Evolutionary conservation across 768 basidiomycete genomes (phyloP).

Genomic region (Russula olivacea): DNA sequence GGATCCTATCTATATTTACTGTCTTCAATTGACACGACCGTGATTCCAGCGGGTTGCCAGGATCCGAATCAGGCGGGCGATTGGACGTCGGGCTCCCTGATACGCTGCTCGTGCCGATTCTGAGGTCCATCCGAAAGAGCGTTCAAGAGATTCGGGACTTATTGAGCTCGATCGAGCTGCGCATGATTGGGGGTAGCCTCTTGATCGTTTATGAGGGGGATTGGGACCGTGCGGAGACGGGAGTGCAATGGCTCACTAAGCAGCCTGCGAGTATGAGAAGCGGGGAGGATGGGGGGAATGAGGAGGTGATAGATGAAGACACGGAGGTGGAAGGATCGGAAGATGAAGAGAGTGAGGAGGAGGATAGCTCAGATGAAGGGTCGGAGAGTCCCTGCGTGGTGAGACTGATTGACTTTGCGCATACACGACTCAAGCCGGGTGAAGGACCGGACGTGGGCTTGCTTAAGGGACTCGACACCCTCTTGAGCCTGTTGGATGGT

Average conservation of each 20-base stretch:
- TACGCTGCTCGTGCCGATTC: slow-evolving; percentile 48
- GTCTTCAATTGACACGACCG: slow-evolving; percentile 14
- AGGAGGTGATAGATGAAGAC: slow-evolving; percentile 16
- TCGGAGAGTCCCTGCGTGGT: slow-evolving; percentile 35
- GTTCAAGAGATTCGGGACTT: slow-evolving; percentile 46
- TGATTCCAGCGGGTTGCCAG: slow-evolving; percentile 13
- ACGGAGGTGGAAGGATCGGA: slow-evolving; percentile 16
- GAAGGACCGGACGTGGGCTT: slow-evolving; percentile 77
- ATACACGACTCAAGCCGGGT: slow-evolving; percentile 62
- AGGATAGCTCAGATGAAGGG: not conserved
- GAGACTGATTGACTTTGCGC: slow-evolving; percentile 93
- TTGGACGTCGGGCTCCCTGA: slow-evolving; percentile 50
- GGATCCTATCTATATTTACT: not conserved
- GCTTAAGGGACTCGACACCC: slow-evolving; percentile 63
- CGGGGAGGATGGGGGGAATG: slow-evolving; percentile 19
- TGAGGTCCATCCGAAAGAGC: slow-evolving; percentile 49
- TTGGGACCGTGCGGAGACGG: slow-evolving; percentile 23
- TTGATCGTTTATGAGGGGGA: slow-evolving; percentile 78
- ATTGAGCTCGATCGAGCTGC: slow-evolving; percentile 53
- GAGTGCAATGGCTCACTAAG: slow-evolving; percentile 14
- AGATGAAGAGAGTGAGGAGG: slow-evolving; percentile 19
- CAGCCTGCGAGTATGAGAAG: not conserved
- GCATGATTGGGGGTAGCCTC: slow-evolving; percentile 78
- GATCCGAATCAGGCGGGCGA: slow-evolving; percentile 13
- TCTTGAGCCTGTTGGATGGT: slow-evolving; percentile 54